phyloP scores from a whole-genome alignment of 805 yeast genomes.

The Saccharomyces eubayanus region DNA sequence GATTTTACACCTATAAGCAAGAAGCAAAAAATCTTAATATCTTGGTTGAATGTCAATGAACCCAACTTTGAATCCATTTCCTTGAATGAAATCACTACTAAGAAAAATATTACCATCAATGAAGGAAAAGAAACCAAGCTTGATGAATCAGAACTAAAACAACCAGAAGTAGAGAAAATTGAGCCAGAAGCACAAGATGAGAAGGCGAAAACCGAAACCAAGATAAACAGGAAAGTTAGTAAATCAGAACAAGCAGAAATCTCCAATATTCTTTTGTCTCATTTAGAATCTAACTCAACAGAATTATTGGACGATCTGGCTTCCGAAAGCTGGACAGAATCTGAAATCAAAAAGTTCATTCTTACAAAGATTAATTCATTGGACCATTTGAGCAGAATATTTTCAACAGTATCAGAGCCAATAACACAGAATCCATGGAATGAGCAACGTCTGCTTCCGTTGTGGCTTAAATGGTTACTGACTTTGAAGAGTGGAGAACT shows the following conservation, averaged over 20 bases:
- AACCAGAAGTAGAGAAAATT: slow-evolving; percentile 16
- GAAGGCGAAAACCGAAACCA: slow-evolving; percentile 27
- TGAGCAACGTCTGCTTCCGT: slow-evolving; percentile 25
- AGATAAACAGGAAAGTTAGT: slow-evolving; percentile 14
- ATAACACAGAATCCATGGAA: slow-evolving; percentile 34
- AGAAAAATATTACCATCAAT: slow-evolving; percentile 24
- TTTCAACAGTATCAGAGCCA: slow-evolving; percentile 39
- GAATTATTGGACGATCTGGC: slow-evolving; percentile 18
- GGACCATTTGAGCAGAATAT: slow-evolving; percentile 35
- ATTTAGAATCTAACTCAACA: slow-evolving; percentile 21
- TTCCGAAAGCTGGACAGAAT: slow-evolving; percentile 24
- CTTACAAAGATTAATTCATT: slow-evolving; percentile 35
- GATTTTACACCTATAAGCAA: slow-evolving; percentile 16
- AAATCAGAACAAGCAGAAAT: slow-evolving; percentile 25
- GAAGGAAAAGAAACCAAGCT: slow-evolving; percentile 12
- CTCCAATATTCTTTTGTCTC: slow-evolving; percentile 21
- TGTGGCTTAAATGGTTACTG: slow-evolving; percentile 78
- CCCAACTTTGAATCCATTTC: slow-evolving; percentile 31
- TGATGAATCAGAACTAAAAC: slow-evolving; percentile 1
- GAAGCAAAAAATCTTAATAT: slow-evolving; percentile 18
- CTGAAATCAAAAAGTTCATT: slow-evolving; percentile 25
- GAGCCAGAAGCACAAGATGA: slow-evolving; percentile 29
- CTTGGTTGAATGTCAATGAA: slow-evolving; percentile 35
- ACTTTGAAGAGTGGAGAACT: slow-evolving; percentile 48
- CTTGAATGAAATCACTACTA: slow-evolving; percentile 13